Evolutionary conservation across 208 protist genomes (phyloP).

Genomic region (Leishmania arabica): DNA sequence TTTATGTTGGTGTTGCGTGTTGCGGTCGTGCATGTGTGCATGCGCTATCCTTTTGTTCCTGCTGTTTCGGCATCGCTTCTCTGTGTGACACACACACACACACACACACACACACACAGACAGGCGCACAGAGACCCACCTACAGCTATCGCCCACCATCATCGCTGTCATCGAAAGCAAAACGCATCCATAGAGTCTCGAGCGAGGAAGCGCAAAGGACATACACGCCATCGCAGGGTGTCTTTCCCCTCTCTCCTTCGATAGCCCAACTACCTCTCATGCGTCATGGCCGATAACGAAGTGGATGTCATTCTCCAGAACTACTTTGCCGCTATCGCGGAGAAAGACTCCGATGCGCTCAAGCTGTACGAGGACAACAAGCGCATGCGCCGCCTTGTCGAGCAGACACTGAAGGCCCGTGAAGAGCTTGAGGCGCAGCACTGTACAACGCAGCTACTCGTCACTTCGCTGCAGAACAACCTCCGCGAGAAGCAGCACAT

Average conservation of each 20-base stretch:
- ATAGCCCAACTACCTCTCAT: background rate
- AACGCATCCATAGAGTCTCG: background rate
- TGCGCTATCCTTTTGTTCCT: background rate
- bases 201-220: background rate
- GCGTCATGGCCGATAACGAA: slow-evolving; percentile 44
- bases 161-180: background rate
- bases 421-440: slow-evolving; percentile 59
- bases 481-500: slow-evolving; percentile 56
- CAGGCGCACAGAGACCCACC: background rate
- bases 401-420: slow-evolving; percentile 37
- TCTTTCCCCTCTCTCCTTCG: background rate
- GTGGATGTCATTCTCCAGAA: slow-evolving; percentile 63
- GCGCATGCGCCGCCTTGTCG: slow-evolving; percentile 56
- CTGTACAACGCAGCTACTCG: slow-evolving; percentile 36
- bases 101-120: background rate
- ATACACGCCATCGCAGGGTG: background rate
- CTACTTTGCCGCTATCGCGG: slow-evolving; percentile 69
- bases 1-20: background rate
- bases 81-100: background rate
- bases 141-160: background rate
- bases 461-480: slow-evolving; percentile 48
- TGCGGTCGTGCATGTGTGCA: background rate
- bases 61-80: background rate
- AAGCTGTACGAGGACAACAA: slow-evolving; percentile 76
- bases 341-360: slow-evolving; percentile 82